Evolutionary conservation across 2,329 filamentous ascomycete species (phyloP).

Genomic region (Ophiostoma montium): DNA sequence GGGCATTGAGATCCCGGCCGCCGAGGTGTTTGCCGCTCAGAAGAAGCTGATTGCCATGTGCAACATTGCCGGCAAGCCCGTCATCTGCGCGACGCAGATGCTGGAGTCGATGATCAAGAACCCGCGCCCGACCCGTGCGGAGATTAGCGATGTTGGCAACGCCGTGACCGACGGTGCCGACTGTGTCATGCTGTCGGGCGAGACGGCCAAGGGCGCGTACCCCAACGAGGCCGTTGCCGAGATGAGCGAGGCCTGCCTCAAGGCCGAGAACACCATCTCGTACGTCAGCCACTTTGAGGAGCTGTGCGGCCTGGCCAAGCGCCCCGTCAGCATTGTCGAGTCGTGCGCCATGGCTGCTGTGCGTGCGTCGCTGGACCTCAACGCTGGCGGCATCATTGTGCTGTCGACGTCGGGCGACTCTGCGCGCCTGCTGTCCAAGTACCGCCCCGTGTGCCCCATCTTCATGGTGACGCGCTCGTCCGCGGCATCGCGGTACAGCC

Average conservation of each 20-base stretch:
- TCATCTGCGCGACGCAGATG: constrained; percentile 99
- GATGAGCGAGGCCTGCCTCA: constrained; percentile 97
- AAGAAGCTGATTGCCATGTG: constrained; percentile 99
- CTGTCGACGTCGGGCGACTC: constrained; percentile 92
- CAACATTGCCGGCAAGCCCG: constrained; percentile 97
- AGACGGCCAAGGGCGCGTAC: constrained; percentile 97
- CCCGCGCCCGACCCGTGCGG: constrained; percentile 90
- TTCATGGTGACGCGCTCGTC: constrained; percentile 94
- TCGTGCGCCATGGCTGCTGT: constrained; percentile 96
- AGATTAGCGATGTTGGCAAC: constrained; percentile 97
- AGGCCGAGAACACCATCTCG: constrained; percentile 93
- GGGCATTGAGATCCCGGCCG: constrained; percentile 96
- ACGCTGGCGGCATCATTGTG: constrained; percentile 90
- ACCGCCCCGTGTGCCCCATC: constrained; percentile 96
- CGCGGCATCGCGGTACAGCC: constrained; percentile 73
- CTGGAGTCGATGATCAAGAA: constrained; percentile 99
- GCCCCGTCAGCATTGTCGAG: constrained; percentile 79
- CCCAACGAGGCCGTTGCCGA: constrained; percentile 82
- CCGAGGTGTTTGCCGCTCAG: constrained; percentile 97
- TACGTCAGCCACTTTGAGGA: constrained; percentile 97
- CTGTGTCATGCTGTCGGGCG: constrained; percentile 98
- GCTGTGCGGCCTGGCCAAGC: constrained; percentile 67
- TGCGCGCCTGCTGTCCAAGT: constrained; percentile 92
- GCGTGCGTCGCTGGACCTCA: constrained; percentile 87
- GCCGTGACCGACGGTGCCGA: constrained; percentile 94